Evolutionary conservation across 306 rosid genomes (phyloP).

Genomic region (Oemleria cerasiformis): DNA sequence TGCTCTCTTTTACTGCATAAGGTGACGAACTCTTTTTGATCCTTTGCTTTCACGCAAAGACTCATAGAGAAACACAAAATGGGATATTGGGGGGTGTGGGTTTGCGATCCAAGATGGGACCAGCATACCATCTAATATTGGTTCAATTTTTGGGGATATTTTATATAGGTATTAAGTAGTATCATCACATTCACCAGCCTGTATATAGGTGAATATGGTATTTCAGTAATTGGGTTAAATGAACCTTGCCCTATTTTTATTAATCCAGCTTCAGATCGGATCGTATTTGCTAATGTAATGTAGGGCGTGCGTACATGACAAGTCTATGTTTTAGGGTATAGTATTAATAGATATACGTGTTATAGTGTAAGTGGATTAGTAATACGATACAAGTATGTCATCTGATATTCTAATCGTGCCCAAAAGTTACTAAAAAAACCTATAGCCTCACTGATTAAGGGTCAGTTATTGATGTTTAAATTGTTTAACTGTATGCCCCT

Average conservation of each 20-base stretch:
- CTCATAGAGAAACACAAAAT: conserved; percentile 41
- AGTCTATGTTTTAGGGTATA: not conserved
- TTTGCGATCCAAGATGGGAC: conserved; percentile 60
- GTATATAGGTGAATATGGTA: not conserved
- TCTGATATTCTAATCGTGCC: too few relatives aligned
- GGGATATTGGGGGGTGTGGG: conserved; percentile 35
- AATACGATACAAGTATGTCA: too few relatives aligned
- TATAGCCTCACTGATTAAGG: not conserved
- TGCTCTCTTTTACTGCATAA: not conserved
- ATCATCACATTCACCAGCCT: not conserved
- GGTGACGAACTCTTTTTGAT: conserved; percentile 20
- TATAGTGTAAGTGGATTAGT: too few relatives aligned
- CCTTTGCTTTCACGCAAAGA: conserved; percentile 70
- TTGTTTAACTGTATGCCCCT: too few relatives aligned
- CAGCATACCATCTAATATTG: conserved; percentile 14
- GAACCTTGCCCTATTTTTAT: not conserved
- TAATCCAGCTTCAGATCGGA: not conserved
- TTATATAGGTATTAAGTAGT: not conserved
- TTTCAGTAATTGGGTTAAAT: not conserved
- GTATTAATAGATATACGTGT: too few relatives aligned
- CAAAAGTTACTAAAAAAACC: not conserved
- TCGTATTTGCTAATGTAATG: not conserved
- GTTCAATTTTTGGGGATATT: not conserved
- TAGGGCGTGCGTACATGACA: too few relatives aligned
- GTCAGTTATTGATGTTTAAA: too few relatives aligned